Conservation (phyloP, 352 stramenopile species). For the Blastocystis sp. region DNA sequence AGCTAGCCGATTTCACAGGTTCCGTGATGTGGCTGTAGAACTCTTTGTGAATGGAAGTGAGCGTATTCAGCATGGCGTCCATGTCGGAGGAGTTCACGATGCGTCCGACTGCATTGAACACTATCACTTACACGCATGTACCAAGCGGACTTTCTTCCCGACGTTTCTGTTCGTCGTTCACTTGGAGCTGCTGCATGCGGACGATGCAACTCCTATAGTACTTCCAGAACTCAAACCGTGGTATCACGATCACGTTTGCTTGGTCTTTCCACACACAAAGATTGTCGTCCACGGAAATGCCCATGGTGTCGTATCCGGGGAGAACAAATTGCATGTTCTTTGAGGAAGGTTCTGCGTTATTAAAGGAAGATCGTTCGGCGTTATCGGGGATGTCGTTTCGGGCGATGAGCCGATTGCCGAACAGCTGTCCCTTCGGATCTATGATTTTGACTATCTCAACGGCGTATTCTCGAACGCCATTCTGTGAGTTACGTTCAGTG, state of each 20-base stretch:
- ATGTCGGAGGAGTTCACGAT: neutral
- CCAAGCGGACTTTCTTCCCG: neutral
- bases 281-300: slow-evolving; percentile 16
- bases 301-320: slow-evolving; percentile 21
- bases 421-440: neutral
- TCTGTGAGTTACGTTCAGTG: neutral
- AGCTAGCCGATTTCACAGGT: neutral
- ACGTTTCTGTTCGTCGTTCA: neutral
- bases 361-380: neutral
- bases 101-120: neutral
- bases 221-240: slow-evolving; percentile 24
- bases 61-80: neutral
- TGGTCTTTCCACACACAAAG: slow-evolving; percentile 35
- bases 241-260: neutral
- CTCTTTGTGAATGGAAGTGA: neutral
- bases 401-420: slow-evolving; percentile 42
- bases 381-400: slow-evolving; percentile 44
- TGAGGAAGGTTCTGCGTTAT: neutral
- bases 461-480: slow-evolving; percentile 41
- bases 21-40: neutral
- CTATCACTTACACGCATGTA: neutral
- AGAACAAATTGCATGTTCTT: slow-evolving; percentile 40
- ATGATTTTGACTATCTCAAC: neutral
- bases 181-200: neutral
- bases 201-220: neutral